Evolutionary conservation across 805 yeast genomes (phyloP).

Genomic region (Scheffersomyces amazonensis): DNA sequence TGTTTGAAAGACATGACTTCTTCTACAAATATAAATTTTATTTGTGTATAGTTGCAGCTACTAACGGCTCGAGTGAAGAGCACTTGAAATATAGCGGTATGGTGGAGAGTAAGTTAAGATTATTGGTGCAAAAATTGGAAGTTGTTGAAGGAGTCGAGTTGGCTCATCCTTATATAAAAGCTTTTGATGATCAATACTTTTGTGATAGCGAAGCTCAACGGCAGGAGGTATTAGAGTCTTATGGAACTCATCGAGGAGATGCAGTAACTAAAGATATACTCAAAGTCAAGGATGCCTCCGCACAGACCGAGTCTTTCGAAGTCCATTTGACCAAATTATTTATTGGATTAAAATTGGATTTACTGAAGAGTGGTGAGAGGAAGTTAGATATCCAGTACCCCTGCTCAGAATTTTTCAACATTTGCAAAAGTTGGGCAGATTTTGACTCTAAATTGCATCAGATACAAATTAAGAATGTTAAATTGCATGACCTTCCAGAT

Average conservation of each 20-base stretch:
- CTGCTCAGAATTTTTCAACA: constrained; percentile 80
- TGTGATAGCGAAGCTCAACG: neutral
- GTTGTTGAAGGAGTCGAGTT: constrained; percentile 66
- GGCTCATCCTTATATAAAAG: constrained; percentile 83
- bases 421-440: constrained; percentile 71
- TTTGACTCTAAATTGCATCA: constrained; percentile 61
- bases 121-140: constrained; percentile 82
- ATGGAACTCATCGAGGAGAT: constrained; percentile 61
- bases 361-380: constrained; percentile 40
- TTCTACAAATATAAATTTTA: constrained; percentile 85
- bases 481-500: constrained; percentile 76
- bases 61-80: constrained; percentile 72
- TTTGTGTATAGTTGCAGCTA: constrained; percentile 74
- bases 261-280: constrained; percentile 1
- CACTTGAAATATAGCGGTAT: constrained; percentile 90
- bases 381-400: constrained; percentile 84
- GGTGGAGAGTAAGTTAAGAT: constrained; percentile 83
- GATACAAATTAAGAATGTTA: constrained; percentile 60
- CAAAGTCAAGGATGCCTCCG: constrained; percentile 5
- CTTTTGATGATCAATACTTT: constrained; percentile 54
- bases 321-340: constrained; percentile 72
- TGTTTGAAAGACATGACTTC: constrained; percentile 77
- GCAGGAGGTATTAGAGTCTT: constrained; percentile 49
- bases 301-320: too few species aligned
- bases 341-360: constrained; percentile 67